Percentiles rank a stretch among this genome's conserved stretches.
phyloP scores from a whole-genome alignment of 2,329 filamentous ascomycete species.

The Alternaria sp. region DNA sequence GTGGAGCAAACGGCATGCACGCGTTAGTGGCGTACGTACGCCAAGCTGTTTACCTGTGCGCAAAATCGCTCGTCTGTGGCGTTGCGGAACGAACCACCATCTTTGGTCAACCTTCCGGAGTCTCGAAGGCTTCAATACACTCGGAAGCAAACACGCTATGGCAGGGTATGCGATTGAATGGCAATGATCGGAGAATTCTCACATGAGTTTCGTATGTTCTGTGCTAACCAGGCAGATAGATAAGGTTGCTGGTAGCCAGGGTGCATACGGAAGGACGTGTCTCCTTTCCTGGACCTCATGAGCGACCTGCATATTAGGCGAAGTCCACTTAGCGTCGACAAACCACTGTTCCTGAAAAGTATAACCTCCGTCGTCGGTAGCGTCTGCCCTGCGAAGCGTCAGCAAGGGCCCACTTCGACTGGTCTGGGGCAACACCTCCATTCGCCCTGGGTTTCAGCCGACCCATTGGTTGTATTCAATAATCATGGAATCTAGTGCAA shows the following conservation, averaged over 20 bases:
- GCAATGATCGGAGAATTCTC: background rate
- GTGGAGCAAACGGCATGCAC: background rate
- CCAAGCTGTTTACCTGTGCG: conserved; percentile 1
- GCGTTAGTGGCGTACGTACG: background rate
- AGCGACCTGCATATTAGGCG: conserved; percentile 7
- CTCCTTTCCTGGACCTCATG: background rate
- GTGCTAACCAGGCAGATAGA: background rate
- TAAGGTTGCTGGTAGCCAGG: background rate
- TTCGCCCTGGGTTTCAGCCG: conserved; percentile 1
- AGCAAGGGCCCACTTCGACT: conserved; percentile 2
- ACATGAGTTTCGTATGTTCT: background rate
- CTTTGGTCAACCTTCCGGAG: conserved; percentile 1
- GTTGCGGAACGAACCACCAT: background rate
- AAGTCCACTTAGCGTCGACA: background rate
- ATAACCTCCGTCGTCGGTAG: conserved; percentile 3
- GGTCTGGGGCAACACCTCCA: conserved; percentile 5
- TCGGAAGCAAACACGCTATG: background rate
- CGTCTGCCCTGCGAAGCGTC: background rate
- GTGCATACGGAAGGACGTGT: background rate
- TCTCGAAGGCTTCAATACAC: background rate
- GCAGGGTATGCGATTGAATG: background rate
- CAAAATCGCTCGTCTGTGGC: background rate
- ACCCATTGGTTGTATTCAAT: conserved; percentile 5
- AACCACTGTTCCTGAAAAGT: conserved; percentile 5
- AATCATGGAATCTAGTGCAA: conserved; percentile 9